Evolutionary conservation across 2,329 filamentous ascomycete genomes (phyloP).

Genomic region (Rutstroemia sp.): DNA sequence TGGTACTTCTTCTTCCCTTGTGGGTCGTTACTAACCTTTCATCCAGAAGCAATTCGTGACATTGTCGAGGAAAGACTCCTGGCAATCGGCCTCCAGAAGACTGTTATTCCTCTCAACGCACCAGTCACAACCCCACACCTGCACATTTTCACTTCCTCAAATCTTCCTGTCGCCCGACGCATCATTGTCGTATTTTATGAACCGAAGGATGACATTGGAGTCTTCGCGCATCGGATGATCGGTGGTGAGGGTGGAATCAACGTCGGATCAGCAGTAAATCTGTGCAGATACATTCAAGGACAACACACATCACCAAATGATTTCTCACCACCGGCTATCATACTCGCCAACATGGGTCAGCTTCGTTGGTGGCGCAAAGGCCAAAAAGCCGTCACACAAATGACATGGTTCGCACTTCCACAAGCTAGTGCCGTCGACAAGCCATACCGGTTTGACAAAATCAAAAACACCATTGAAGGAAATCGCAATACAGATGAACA

Average conservation of each 20-base stretch:
- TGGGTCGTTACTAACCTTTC: not conserved
- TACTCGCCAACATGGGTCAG: conserved; percentile 75
- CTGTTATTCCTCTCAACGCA: conserved; percentile 53
- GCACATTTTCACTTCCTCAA: conserved; percentile 57
- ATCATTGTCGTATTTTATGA: conserved; percentile 73
- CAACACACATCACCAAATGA: conserved; percentile 12
- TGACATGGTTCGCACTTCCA: conserved; percentile 50
- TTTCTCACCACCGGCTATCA: conserved; percentile 45
- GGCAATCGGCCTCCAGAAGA: conserved; percentile 48
- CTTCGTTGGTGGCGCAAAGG: conserved; percentile 66
- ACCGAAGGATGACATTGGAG: conserved; percentile 61
- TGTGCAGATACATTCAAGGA: conserved; percentile 43
- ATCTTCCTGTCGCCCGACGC: conserved; percentile 50
- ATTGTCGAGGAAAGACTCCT: conserved; percentile 57
- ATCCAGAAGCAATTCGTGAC: conserved; percentile 48
- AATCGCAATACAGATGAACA: conserved; percentile 55
- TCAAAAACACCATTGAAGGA: conserved; percentile 53
- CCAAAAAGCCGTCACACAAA: conserved; percentile 50
- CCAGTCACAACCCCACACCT: conserved; percentile 47
- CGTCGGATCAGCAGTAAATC: conserved; percentile 60
- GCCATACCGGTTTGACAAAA: conserved; percentile 42
- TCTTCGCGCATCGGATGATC: conserved; percentile 63
- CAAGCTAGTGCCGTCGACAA: conserved; percentile 55
- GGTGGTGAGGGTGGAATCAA: conserved; percentile 58
- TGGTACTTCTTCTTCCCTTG: conserved; percentile 21